These are phyloP conservation scores for Zelonia costaricensis DNA, from an alignment of 208 protist species.

Conservation along the genomic window DNA sequence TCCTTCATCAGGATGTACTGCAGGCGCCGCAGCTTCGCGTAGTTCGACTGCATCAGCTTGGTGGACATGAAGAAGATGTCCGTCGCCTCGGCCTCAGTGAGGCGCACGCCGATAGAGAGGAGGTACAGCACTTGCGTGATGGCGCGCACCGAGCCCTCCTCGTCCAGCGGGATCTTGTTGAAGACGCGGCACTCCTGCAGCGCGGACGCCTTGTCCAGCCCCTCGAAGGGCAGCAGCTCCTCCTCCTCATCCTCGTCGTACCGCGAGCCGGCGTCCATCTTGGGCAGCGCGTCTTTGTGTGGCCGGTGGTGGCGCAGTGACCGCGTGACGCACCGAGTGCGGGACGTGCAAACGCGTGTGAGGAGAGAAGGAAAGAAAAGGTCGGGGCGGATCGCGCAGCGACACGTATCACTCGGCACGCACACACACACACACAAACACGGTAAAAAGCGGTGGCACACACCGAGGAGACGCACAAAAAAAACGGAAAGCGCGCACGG, in stretches of 20 bases:
- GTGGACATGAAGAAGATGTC: constrained; percentile 98
- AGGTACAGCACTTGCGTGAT: constrained; percentile 97
- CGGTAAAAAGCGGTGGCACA: no score
- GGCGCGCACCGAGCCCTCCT: constrained; percentile 82
- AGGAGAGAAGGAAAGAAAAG: no score
- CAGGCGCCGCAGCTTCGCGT: constrained; percentile 95
- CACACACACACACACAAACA: no score
- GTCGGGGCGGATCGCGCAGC: no score
- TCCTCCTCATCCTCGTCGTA: constrained; percentile 86
- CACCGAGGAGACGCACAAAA: no score
- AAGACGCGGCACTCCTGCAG: constrained; percentile 97
- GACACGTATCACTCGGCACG: no score
- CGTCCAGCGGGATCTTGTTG: constrained; percentile 91
- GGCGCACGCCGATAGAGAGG: constrained; percentile 89
- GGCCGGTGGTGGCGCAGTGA: neutral
- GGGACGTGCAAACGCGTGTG: no score
- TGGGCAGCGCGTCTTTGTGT: neutral
- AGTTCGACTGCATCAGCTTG: constrained; percentile 97
- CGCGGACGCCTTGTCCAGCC: constrained; percentile 93
- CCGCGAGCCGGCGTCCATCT: constrained; percentile 25
- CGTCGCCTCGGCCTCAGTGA: constrained; percentile 95
- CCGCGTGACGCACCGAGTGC: no score
- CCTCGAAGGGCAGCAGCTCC: constrained; percentile 88
- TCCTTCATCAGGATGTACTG: constrained; percentile 99
- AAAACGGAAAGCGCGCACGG: no score